Percentiles rank a stretch among this genome's conserved stretches.
Evolutionary conservation across 2,329 filamentous ascomycete species (phyloP).

Genomic region (Colletotrichum incanum): DNA sequence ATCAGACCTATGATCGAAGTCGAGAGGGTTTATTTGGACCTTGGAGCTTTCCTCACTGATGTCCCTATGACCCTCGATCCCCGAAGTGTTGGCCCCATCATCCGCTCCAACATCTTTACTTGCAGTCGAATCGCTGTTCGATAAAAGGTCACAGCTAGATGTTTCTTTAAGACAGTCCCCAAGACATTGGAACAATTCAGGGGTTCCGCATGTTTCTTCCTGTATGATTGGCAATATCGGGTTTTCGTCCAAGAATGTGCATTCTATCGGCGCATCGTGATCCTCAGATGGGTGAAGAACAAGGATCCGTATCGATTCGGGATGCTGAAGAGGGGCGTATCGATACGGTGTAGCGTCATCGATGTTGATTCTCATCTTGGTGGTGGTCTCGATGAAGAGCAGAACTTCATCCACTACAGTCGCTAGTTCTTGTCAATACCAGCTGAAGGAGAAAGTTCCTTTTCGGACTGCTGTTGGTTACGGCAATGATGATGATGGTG

Average conservation of each 20-base stretch:
- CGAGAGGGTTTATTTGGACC: no score
- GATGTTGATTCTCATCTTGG: background rate
- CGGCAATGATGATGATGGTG: background rate
- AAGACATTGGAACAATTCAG: background rate
- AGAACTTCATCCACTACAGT: no score
- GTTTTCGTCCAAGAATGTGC: background rate
- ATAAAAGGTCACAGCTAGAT: background rate
- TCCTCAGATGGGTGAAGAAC: background rate
- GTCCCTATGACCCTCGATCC: background rate
- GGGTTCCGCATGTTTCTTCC: background rate
- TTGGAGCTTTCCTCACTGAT: background rate
- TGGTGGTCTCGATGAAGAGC: no score
- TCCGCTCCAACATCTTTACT: background rate
- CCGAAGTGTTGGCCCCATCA: background rate
- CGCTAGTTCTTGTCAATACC: no score
- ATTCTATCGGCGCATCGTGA: background rate
- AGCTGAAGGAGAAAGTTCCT: no score
- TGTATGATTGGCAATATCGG: background rate
- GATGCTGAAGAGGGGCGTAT: background rate
- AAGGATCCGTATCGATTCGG: background rate
- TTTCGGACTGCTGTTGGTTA: background rate
- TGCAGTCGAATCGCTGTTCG: background rate
- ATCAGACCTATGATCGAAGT: background rate
- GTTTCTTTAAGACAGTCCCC: background rate
- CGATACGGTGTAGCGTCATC: background rate